Evolutionary conservation across 371 early-diverging fungal species (phyloP).

Genomic region (Parasitella parasitica): DNA sequence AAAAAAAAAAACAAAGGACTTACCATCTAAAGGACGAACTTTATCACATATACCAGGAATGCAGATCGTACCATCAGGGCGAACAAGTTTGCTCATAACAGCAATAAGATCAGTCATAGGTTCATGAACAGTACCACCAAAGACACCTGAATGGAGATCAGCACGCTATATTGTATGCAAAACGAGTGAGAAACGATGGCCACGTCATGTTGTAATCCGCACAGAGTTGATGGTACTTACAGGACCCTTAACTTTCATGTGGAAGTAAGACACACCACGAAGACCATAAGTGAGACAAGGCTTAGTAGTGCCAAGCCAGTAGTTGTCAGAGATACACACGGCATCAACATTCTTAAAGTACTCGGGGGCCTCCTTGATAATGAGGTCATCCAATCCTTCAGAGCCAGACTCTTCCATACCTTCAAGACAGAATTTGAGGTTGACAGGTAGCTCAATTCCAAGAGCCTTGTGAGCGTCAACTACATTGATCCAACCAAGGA

Average conservation of each 20-base stretch:
- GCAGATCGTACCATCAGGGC: conserved; percentile 84
- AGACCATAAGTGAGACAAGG: conserved; percentile 98
- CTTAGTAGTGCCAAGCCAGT: conserved; percentile 94
- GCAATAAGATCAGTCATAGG: conserved; percentile 93
- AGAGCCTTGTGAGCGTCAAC: conserved; percentile 91
- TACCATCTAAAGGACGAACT: conserved; percentile 83
- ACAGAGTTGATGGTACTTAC: conserved; percentile 40
- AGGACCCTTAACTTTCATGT: conserved; percentile 76
- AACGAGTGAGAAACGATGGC: background rate
- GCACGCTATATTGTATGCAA: conserved; percentile 20
- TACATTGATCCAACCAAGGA: conserved; percentile 92
- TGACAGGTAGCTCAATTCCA: conserved; percentile 89
- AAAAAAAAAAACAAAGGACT: background rate
- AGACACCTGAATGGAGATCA: conserved; percentile 97
- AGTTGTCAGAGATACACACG: conserved; percentile 96
- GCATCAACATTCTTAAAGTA: conserved; percentile 90
- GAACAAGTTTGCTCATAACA: conserved; percentile 84
- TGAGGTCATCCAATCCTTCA: conserved; percentile 92
- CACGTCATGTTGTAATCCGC: background rate
- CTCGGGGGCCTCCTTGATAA: conserved; percentile 77
- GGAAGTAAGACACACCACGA: conserved; percentile 93
- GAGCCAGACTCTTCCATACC: conserved; percentile 91
- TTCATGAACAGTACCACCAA: conserved; percentile 96
- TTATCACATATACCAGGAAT: conserved; percentile 92
- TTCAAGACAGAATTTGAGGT: conserved; percentile 95